Conservation (phyloP, 495 filamentous ascomycete genomes). For the Trichoderma virens region DNA sequence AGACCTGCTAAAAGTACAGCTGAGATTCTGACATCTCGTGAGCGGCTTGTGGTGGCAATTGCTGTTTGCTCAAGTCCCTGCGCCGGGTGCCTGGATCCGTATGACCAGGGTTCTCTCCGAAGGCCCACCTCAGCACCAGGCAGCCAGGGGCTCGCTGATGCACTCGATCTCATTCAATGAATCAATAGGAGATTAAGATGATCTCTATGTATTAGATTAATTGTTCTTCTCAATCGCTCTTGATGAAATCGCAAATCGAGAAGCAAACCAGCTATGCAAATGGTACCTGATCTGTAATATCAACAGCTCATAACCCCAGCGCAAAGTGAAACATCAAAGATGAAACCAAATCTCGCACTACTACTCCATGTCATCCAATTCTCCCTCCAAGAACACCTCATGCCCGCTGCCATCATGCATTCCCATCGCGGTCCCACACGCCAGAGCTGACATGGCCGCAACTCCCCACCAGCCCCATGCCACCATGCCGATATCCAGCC, state of each 20-base stretch:
- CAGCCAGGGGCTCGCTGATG: not conserved
- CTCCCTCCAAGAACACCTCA: conserved; percentile 59
- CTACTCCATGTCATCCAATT: conserved; percentile 41
- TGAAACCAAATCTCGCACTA: not conserved
- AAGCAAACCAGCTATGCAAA: not conserved
- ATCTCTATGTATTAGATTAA: not conserved
- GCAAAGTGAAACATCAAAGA: not conserved
- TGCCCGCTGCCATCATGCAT: conserved; percentile 69
- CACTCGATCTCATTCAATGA: not conserved
- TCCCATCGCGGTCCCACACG: conserved; percentile 53
- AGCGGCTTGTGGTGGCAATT: not conserved
- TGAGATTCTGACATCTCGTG: not conserved
- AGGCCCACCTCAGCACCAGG: not conserved
- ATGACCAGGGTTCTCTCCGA: not conserved
- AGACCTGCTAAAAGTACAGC: not conserved
- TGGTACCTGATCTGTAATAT: not conserved
- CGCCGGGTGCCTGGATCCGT: not conserved
- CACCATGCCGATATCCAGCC: conserved; percentile 62
- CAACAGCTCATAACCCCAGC: not conserved
- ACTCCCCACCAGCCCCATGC: conserved; percentile 75
- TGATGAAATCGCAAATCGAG: not conserved
- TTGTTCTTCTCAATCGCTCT: not conserved
- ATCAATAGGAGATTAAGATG: too few species aligned
- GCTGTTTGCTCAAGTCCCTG: not conserved
- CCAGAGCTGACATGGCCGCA: conserved; percentile 53